Percentiles rank a stretch among this genome's conserved stretches.
phyloP scores from a whole-genome alignment of 2,329 filamentous ascomycete genomes.

The Colletotrichum destructivum region DNA sequence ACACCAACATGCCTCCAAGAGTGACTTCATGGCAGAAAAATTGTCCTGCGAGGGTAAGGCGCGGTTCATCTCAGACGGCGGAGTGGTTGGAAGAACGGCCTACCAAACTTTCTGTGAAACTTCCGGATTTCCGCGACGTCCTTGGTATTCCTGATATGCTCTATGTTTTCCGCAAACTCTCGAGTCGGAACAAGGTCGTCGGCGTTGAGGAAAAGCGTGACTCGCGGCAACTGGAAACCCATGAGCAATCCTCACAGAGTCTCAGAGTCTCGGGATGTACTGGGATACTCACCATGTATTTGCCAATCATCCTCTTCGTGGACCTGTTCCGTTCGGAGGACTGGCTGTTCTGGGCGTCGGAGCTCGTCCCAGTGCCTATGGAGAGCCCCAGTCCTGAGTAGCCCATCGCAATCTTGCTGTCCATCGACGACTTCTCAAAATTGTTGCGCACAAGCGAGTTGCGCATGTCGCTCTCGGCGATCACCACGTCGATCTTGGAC shows the following conservation, averaged over 20 bases:
- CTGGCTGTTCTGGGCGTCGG: background rate
- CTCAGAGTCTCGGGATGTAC: background rate
- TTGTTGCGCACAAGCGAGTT: conserved; percentile 19
- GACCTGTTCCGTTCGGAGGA: background rate
- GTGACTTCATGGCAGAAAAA: conserved; percentile 28
- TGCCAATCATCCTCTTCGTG: conserved; percentile 5
- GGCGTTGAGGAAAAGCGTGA: conserved; percentile 9
- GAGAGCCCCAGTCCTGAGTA: conserved; percentile 12
- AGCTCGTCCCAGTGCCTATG: background rate
- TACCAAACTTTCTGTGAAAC: conserved; percentile 21
- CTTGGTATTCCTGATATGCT: background rate
- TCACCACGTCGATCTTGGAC: conserved; percentile 7
- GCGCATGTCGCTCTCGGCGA: conserved; percentile 8
- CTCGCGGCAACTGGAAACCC: conserved; percentile 6
- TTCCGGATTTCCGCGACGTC: background rate
- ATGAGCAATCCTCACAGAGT: background rate
- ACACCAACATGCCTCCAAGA: conserved; percentile 26
- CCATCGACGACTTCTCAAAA: conserved; percentile 21
- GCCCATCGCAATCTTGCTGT: conserved; percentile 9
- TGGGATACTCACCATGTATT: conserved; percentile 12
- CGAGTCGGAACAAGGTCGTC: conserved; percentile 23
- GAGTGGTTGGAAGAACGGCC: background rate
- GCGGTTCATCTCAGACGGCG: background rate
- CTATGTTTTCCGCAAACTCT: background rate
- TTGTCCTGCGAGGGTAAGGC: conserved; percentile 10